Percentiles rank a stretch among this genome's conserved stretches.
Conservation (phyloP, 2,329 filamentous ascomycete genomes). For the Colletotrichum sp. region DNA sequence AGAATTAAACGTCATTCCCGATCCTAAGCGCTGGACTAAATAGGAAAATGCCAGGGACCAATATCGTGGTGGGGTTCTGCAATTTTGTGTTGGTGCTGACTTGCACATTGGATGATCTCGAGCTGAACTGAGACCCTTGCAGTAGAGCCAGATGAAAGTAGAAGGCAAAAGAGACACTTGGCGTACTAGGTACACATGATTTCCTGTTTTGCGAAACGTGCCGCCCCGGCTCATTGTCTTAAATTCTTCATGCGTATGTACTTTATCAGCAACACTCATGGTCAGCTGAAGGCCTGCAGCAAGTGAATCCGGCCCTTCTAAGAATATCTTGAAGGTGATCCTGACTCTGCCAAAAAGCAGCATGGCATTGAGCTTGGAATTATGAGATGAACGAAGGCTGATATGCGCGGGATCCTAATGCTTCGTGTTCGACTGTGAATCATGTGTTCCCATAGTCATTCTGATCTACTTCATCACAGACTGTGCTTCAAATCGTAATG, state of each 20-base stretch:
- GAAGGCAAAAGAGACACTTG: background rate
- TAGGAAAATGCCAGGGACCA: background rate
- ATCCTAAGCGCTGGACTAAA: background rate
- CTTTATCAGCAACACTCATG: background rate
- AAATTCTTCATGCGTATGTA: background rate
- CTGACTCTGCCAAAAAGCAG: background rate
- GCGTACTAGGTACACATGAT: background rate
- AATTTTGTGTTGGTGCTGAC: background rate
- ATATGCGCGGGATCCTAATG: background rate
- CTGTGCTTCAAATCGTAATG: background rate
- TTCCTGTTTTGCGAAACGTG: background rate
- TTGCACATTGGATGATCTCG: background rate
- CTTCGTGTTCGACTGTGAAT: background rate
- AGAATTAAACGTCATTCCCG: background rate
- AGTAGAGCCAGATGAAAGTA: background rate
- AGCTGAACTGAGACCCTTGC: background rate
- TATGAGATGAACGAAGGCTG: background rate
- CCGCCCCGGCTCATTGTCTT: background rate
- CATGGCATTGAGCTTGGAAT: background rate
- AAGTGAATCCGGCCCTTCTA: background rate
- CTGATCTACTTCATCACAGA: background rate
- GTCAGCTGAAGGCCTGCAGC: background rate
- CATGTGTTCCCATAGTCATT: background rate
- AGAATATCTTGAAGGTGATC: background rate
- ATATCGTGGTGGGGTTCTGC: background rate